A percentile compares a stretch with the other conserved stretches of the same genome.
phyloP scores from a whole-genome alignment of 2,329 filamentous ascomycete genomes.

The Ceratocystis huliohia region DNA sequence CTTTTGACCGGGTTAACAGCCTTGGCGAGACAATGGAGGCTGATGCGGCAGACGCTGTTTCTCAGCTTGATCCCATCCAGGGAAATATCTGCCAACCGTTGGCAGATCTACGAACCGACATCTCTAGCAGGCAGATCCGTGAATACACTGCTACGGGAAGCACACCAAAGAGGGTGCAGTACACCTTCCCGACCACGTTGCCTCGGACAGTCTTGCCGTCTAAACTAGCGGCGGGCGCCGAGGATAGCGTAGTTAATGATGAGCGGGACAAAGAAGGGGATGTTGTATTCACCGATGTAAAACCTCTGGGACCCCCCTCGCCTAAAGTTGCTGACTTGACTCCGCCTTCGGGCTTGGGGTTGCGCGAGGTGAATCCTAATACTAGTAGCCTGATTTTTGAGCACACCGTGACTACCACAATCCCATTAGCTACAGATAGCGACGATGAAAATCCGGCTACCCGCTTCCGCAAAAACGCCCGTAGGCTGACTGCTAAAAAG shows the following conservation, averaged over 20 bases:
- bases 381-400: slow-evolving; percentile 7
- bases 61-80: slow-evolving; percentile 48
- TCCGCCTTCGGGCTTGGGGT: slow-evolving; percentile 27
- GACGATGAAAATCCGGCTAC: background rate
- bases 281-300: slow-evolving; percentile 33
- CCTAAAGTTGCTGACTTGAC: slow-evolving; percentile 23
- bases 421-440: slow-evolving; percentile 12
- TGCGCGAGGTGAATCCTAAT: slow-evolving; percentile 45
- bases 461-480: background rate
- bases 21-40: slow-evolving; percentile 56
- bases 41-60: slow-evolving; percentile 45
- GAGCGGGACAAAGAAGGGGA: slow-evolving; percentile 30
- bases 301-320: slow-evolving; percentile 20
- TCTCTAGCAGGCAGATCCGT: slow-evolving; percentile 50
- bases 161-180: slow-evolving; percentile 70
- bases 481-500: slow-evolving; percentile 16
- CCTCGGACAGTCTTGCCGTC: slow-evolving; percentile 54
- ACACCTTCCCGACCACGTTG: slow-evolving; percentile 66
- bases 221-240: slow-evolving; percentile 33
- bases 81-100: slow-evolving; percentile 55
- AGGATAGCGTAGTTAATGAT: slow-evolving; percentile 24
- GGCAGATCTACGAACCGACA: slow-evolving; percentile 54
- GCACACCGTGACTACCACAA: slow-evolving; percentile 16
- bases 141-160: slow-evolving; percentile 78
- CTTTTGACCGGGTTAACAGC: slow-evolving; percentile 53